Evolutionary conservation across 805 yeast species (phyloP), one percentile per base, ranked within the genome.

Genomic region (Isabelozyma pseudorhagii): DNA sequence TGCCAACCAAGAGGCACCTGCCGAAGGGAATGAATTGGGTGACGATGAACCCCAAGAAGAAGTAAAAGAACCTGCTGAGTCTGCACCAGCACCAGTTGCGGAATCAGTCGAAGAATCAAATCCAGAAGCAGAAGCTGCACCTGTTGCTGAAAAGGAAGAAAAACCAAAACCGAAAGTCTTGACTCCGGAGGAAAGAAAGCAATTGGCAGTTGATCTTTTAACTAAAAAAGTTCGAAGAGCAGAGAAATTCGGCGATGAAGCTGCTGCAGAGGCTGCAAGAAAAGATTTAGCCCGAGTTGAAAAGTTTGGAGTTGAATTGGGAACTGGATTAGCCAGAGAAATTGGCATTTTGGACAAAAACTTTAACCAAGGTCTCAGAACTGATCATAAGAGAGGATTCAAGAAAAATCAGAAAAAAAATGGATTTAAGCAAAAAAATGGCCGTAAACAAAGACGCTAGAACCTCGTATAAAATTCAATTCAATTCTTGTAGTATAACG

Each of bases 261-360:
- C 72, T n/a, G 71, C 69, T 17, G 78, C 80, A 25, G 74, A 74
- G 38, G 76, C 73, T 17, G 80, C 87, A 44, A 81, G 81, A 60
- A 82, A 80, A 53, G 84, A 81, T 52, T 71, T 90, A 58, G 76
- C 75, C 38, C 81, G 96, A 63, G 82, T 91, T 54, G 85, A 85
- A 64, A 90, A 89, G 72, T 92, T 90, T 63, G 98, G 97, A 28
- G 81, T 89, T 45, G 86, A 84, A 53, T 64, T 76, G 36, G 83
- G 83, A 50, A 82, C 87, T 40, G 79, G 84, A 8, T 67, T 87
- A 55, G 91, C 90, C 38, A 73, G 71, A 54, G 91, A 86, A 60
- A 73, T 87, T 44, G 91, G 91, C 0, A 61, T 81, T 41, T 81
- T 74, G 45, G 72, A 70, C 56, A 62, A 57, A 18, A 59, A 61